Evolutionary conservation across 192 early-diverging fungal genomes (phyloP).

Genomic region (Umbelopsis sp.): DNA sequence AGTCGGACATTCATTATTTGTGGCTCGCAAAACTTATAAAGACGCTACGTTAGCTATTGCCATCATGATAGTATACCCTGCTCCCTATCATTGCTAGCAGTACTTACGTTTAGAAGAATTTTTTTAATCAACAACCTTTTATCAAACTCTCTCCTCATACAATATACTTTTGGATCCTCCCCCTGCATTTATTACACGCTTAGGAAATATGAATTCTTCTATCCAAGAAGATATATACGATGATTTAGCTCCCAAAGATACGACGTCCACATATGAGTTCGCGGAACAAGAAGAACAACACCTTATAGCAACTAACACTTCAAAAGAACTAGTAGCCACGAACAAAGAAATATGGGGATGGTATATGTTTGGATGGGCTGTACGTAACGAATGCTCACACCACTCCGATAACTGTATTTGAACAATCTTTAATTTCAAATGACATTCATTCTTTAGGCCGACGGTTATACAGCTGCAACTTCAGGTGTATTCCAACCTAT

Average conservation of each 20-base stretch:
- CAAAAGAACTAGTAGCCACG: background rate
- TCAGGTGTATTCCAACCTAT: conserved; percentile 17
- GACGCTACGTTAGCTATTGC: too few species aligned
- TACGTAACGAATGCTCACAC: background rate
- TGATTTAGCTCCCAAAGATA: background rate
- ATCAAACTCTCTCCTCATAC: background rate
- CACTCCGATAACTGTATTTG: too few species aligned
- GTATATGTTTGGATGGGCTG: conserved; percentile 18
- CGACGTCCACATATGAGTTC: background rate
- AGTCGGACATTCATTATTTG: too few species aligned
- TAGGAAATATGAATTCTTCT: background rate
- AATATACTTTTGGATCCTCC: background rate
- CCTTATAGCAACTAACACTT: background rate
- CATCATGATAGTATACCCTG: too few species aligned
- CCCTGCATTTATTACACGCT: background rate
- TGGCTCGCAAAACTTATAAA: too few species aligned
- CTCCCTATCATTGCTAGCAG: too few species aligned
- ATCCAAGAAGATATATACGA: background rate
- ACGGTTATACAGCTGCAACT: conserved; percentile 15
- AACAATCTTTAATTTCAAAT: too few species aligned
- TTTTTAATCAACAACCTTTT: too few species aligned
- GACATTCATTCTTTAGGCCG: background rate
- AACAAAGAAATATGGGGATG: background rate
- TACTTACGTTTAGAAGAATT: too few species aligned
- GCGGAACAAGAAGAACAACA: background rate